These are phyloP conservation scores for Leishmania braziliensis DNA, from an alignment of 208 protist genomes.

Conservation along the genomic window DNA sequence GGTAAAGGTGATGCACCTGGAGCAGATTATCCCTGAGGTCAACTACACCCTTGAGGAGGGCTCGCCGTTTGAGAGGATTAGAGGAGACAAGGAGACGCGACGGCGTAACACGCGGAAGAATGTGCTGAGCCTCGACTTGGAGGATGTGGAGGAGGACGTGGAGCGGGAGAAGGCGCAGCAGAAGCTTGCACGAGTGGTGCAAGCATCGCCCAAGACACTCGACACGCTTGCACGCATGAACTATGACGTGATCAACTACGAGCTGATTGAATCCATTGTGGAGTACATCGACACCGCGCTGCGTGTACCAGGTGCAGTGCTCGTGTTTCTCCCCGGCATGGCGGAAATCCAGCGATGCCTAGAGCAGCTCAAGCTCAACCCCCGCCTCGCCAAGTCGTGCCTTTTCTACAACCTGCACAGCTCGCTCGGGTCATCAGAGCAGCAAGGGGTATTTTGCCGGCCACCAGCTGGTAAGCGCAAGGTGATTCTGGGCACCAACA, in stretches of 20 bases:
- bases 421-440: conserved; percentile 89
- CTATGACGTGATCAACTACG: conserved; percentile 94
- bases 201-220: conserved; percentile 58
- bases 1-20: conserved; percentile 93
- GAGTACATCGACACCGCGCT: conserved; percentile 78
- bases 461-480: conserved; percentile 92
- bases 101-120: conserved; percentile 80
- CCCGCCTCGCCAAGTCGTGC: conserved; percentile 42
- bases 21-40: conserved; percentile 91
- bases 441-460: conserved; percentile 92
- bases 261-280: conserved; percentile 93
- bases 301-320: conserved; percentile 79
- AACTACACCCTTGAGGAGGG: conserved; percentile 83
- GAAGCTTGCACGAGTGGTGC: conserved; percentile 42
- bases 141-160: conserved; percentile 65
- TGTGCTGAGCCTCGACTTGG: conserved; percentile 54
- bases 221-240: conserved; percentile 86
- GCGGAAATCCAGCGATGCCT: conserved; percentile 92
- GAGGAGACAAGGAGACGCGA: conserved; percentile 40
- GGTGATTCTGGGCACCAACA: conserved; percentile 97
- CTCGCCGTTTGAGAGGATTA: conserved; percentile 74
- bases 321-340: conserved; percentile 97
- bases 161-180: conserved; percentile 48
- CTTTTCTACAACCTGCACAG: conserved; percentile 94
- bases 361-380: conserved; percentile 80